A percentile compares a stretch with the other conserved stretches of the same genome.
Evolutionary conservation across 352 stramenopile species (phyloP).

Genomic region (Pseudoperonospora humuli): DNA sequence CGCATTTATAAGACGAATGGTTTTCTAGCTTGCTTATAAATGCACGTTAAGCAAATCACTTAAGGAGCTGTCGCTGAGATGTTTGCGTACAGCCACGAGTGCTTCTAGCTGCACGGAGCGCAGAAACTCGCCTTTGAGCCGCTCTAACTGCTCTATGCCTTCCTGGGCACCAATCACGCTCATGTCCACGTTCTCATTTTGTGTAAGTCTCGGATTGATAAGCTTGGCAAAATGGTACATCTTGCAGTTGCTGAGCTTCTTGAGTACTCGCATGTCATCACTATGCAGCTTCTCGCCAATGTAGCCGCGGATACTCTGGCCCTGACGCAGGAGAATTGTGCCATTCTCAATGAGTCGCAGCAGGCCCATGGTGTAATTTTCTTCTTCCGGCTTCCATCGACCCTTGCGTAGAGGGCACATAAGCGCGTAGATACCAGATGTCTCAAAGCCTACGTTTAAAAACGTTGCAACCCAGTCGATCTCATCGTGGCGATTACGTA

Average conservation of each 20-base stretch:
- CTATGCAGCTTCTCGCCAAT: slow-evolving; percentile 73
- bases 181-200: slow-evolving; percentile 48
- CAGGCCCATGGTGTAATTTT: slow-evolving; percentile 64
- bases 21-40: too few species aligned
- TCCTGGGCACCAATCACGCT: slow-evolving; percentile 21
- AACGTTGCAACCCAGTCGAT: slow-evolving; percentile 77
- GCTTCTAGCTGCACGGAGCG: slow-evolving; percentile 70
- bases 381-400: slow-evolving; percentile 67
- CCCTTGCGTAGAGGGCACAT: slow-evolving; percentile 71
- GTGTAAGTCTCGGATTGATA: slow-evolving; percentile 51
- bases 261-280: slow-evolving; percentile 78
- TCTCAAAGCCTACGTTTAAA: slow-evolving; percentile 61
- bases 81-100: slow-evolving; percentile 64
- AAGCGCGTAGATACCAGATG: slow-evolving; percentile 63
- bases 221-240: slow-evolving; percentile 62
- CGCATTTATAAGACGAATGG: too few species aligned
- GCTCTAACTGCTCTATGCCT: slow-evolving; percentile 33
- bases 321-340: slow-evolving; percentile 45
- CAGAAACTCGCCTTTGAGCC: slow-evolving; percentile 62
- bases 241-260: slow-evolving; percentile 81
- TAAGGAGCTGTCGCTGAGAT: slow-evolving; percentile 60
- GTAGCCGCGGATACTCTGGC: slow-evolving; percentile 64
- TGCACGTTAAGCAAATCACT: slow-evolving; percentile 49
- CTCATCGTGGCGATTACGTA: slow-evolving; percentile 67
- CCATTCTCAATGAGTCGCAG: slow-evolving; percentile 57